These are phyloP conservation scores for Penicillium sclerotiorum DNA, from an alignment of 2,329 filamentous ascomycete species.

Conservation along the genomic window DNA sequence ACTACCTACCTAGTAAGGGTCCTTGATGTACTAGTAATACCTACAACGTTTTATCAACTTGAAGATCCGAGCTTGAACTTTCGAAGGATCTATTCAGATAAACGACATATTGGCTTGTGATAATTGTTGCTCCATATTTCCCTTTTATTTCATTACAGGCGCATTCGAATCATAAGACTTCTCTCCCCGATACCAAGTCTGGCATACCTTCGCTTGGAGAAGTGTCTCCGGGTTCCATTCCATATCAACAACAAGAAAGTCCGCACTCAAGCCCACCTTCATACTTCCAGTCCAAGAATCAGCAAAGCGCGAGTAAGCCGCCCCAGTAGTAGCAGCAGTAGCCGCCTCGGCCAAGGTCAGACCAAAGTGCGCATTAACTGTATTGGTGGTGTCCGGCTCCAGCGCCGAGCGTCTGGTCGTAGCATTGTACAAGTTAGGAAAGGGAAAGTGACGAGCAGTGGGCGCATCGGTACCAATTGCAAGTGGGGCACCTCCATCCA, in stretches of 20 bases:
- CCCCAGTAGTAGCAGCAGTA: slow-evolving; percentile 47
- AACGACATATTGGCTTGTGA: too few species aligned
- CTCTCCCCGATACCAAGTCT: slow-evolving; percentile 51
- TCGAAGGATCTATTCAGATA: too few species aligned
- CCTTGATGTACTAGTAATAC: too few species aligned
- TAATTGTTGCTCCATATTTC: too few species aligned
- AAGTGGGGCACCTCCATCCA: slow-evolving; percentile 48
- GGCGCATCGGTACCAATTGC: slow-evolving; percentile 54
- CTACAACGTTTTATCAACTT: too few species aligned
- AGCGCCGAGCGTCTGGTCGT: slow-evolving; percentile 51
- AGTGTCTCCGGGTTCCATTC: slow-evolving; percentile 45
- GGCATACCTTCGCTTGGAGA: slow-evolving; percentile 42
- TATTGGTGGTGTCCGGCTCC: slow-evolving; percentile 40
- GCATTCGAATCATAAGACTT: slow-evolving; percentile 30
- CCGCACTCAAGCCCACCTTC: slow-evolving; percentile 43
- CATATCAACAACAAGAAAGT: slow-evolving; percentile 51
- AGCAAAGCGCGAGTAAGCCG: slow-evolving; percentile 50
- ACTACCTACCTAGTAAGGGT: too few species aligned
- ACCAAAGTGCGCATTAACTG: slow-evolving; percentile 49
- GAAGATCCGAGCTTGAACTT: too few species aligned
- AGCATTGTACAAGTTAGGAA: slow-evolving; percentile 54
- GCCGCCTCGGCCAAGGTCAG: slow-evolving; percentile 48
- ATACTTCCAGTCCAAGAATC: slow-evolving; percentile 48
- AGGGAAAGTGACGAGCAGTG: slow-evolving; percentile 49
- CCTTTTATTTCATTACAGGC: slow-evolving; percentile 1